Evolutionary conservation across 2,329 filamentous ascomycete species (phyloP), one percentile per base, ranked within the genome.

Genomic region (Phaeosphaeriaceae sp.): DNA sequence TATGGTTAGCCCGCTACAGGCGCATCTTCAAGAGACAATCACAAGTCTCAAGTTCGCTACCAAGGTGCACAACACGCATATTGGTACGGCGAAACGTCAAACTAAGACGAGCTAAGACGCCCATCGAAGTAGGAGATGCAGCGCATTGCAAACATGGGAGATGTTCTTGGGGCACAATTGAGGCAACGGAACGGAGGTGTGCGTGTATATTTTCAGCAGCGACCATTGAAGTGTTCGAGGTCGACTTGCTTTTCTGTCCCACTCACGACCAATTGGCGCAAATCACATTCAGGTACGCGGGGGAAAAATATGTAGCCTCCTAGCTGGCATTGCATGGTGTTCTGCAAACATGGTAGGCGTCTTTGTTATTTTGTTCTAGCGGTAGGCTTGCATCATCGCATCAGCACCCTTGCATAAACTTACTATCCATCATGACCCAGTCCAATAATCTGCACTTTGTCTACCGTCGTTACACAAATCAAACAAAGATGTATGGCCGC

Each of bases 31-130:
- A 66, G 94, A 99, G 80, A 97, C 92, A 3, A 79, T 97, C 70
- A 96, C 92, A 36, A 97, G 92, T 80, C 80, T 99, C 74, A 88
- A 94, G 67, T 99, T 99, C 74, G 94, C 94, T 13, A 95, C 90
- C 28, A 97, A 96, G 83, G 92, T 92, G 56, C 86, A 91, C 76
- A 95, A 95, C 70, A 96, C 92, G 20, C 91, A 96, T 63, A 95
- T 96, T 63, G 92, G 92, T 51, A 93, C 90, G 0, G 92, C 92
- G 34, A 95, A 89, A 78, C 85, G 86, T 52, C 86, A 85, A 43
- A 86, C 85, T 60, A 88, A 85, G 73, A 76, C 83, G 26, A 38
- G 36, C 12, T 26, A 50, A 17, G 46, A 33, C 23, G 21, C 28
- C 35, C 3, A 34, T 7, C 16, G 23, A 35, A 23, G 26, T 40